Evolutionary conservation across 176 grass and related monocot species (phyloP).

Genomic region (Pharus latifolius): DNA sequence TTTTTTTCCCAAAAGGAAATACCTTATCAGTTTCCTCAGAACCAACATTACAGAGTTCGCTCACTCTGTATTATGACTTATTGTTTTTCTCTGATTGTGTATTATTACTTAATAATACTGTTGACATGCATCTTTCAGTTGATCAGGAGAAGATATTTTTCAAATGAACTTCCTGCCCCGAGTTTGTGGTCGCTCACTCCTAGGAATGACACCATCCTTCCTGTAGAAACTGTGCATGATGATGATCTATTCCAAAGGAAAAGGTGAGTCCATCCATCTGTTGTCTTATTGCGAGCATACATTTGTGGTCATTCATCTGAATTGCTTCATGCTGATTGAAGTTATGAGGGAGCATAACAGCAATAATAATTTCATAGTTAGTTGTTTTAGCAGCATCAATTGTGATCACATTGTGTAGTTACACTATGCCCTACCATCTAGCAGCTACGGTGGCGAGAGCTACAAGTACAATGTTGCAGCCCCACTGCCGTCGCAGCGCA

Average conservation of each 20-base stretch:
- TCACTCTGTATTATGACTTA: no score
- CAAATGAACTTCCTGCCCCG: constrained; percentile 62
- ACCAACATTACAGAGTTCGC: no score
- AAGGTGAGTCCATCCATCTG: constrained; percentile 24
- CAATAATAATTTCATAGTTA: background rate
- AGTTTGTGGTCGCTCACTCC: constrained; percentile 59
- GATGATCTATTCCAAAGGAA: constrained; percentile 71
- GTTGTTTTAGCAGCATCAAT: background rate
- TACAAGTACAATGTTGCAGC: constrained; percentile 57
- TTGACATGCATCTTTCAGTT: constrained; percentile 53
- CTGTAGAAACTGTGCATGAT: constrained; percentile 55
- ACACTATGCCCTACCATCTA: background rate
- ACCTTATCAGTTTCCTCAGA: no score
- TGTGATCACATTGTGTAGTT: background rate
- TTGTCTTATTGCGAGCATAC: background rate
- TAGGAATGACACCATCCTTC: constrained; percentile 39
- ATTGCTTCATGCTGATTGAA: background rate
- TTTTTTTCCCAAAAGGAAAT: no score
- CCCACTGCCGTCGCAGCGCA: constrained; percentile 66
- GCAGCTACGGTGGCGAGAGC: constrained; percentile 50
- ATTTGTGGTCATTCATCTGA: background rate
- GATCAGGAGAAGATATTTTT: constrained; percentile 96
- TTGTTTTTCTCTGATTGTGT: background rate
- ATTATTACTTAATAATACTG: constrained; percentile 10
- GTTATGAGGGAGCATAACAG: background rate